Base-by-base conservation (phyloP, 2,329 filamentous ascomycete genomes). In the Ramularia endophylla region DNA sequence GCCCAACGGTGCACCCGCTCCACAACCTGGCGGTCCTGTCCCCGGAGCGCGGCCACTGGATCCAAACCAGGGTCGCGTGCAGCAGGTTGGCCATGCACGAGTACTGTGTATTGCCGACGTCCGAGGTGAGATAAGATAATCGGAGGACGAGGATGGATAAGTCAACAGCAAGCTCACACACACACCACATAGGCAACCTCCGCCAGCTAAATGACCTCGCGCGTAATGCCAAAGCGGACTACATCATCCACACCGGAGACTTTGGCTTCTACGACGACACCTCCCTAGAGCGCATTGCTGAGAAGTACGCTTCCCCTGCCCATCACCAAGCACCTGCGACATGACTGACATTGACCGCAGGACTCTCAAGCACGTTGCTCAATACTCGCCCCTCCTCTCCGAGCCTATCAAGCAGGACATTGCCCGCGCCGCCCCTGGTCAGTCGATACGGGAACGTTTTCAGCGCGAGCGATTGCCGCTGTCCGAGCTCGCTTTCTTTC, bases 221-320 rank as follows among this genome's bases (percentile, higher is more conserved):
- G 52, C 94, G 87, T 68, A 85, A 92, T 63, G 90, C 92, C 49
- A 85, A 85, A 63, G 92, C 92, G 58, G 88, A 95, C 69, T 88
- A 95, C 71, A 95, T 98, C 67, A 88, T 98, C 60, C 92, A 98
- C 52, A 98, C 92, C 15, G 92, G 92, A 66, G 92, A 98, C 66
- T 98, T 98, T 64, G 92, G 92, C 50, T 98, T 98, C 71, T 98
- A 98, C 71, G 92, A 98, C 66, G 85, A 94, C 58, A 87, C 83
- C 40, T 98, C 92, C 27, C 73, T 98, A 54, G 90, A 97, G 60
- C 84, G 92, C 60, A 97, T 98, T 71, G 92, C 92, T 29, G 92
- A 98, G 68, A 98, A 98, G 87, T 94, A 70, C 72, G 81, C 71
- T 6, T n/a, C 22, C 22, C 6, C 11, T 25, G 6, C 22, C 22